Evolutionary conservation across 2,329 filamentous ascomycete species (phyloP).

Genomic region (Meredithiella fracta): DNA sequence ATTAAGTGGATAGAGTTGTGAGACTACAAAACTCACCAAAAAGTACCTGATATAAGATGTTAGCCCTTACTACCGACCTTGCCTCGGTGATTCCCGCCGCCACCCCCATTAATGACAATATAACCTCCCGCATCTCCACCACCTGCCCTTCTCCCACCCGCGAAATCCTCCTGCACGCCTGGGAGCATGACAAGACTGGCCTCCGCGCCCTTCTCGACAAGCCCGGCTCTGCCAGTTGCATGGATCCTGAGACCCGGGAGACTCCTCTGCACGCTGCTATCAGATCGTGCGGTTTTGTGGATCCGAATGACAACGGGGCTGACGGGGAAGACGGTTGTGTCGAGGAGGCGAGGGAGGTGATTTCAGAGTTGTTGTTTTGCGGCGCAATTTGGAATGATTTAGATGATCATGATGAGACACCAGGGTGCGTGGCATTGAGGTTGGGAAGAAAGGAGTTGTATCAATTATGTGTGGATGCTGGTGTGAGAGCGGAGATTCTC

Average conservation of each 20-base stretch:
- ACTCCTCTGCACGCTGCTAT: conserved; percentile 84
- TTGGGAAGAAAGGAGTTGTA: conserved; percentile 59
- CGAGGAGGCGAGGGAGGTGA: conserved; percentile 47
- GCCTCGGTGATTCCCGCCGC: neutral
- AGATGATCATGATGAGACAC: conserved; percentile 72
- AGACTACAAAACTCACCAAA: neutral
- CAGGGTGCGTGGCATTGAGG: conserved; percentile 65
- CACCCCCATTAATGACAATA: conserved; percentile 30
- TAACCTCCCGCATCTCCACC: conserved; percentile 35
- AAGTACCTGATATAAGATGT: neutral
- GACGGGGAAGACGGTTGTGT: conserved; percentile 28
- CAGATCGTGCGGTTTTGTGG: conserved; percentile 45
- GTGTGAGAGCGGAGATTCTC: conserved; percentile 76
- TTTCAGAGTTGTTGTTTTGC: conserved; percentile 64
- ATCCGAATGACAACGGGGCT: conserved; percentile 17
- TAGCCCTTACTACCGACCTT: neutral
- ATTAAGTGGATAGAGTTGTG: too few species aligned
- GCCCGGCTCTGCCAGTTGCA: conserved; percentile 51
- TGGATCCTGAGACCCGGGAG: conserved; percentile 71
- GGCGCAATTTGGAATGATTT: conserved; percentile 98
- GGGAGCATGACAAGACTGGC: conserved; percentile 44
- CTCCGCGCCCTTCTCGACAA: conserved; percentile 53
- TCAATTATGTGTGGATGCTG: conserved; percentile 70
- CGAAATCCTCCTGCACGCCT: conserved; percentile 36
- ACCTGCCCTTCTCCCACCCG: conserved; percentile 35